Evolutionary conservation across 306 rosid genomes (phyloP), one percentile per base, ranked within the genome.

Genomic region (Casuarina cunninghamiana): DNA sequence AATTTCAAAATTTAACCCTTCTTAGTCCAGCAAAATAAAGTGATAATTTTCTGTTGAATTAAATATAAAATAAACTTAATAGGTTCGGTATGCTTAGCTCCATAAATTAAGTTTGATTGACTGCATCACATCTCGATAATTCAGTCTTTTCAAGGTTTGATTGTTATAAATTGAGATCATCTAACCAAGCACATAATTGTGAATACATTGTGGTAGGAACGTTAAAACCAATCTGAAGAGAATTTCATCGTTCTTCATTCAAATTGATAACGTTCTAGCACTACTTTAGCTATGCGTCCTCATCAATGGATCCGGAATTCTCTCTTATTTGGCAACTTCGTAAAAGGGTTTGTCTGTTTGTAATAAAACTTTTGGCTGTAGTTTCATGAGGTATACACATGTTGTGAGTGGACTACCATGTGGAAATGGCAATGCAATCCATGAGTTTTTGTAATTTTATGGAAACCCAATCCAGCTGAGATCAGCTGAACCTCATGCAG

Each of bases 301-400:
- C 15, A 16, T 21, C 16, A 39, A 65, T 65, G 16, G 71, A 65
- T 16, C 71, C 11, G 16, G 41, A 13, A 65, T 65, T 41, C 3
- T 11, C 12, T 54, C 44, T 43, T 46, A 38, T 60, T 21, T 60
- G 71, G 63, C 32, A 75, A 63, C 73, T 60, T 35, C 38, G 39
- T 38, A 63, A 75, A 9, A 41, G 19, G 32, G 57, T 75, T 75
- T 62, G 78, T 62, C 72, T 16, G 6, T 17, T 65, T 65, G 39
- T 21, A 32, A 10, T 53, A 15, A 72, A 11, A 39, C 21, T 19
- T 45, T 16, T 48, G 50, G 42, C 17, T 74, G 57, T 32, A 37
- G 67, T 11, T 3, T 12, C 12, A 58, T 10, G 39, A 19, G 63
- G 63, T 19, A 10, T 8, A 19, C 62, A 19, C 9, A 2, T 57